These are phyloP conservation scores for Arthrobotrys sinensis DNA, from an alignment of 2,329 filamentous ascomycete genomes.

Conservation along the genomic window DNA sequence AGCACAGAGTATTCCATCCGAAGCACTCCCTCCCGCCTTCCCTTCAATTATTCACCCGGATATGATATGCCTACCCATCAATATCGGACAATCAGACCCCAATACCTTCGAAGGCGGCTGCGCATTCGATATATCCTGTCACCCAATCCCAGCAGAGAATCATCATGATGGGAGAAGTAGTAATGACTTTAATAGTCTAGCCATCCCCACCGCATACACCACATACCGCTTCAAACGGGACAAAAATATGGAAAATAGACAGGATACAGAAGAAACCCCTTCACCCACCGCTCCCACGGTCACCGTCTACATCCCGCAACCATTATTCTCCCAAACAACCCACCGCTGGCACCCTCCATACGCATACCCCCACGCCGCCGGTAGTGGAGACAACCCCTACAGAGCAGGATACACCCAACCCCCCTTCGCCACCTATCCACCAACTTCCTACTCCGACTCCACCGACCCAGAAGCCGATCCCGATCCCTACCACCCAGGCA, in stretches of 20 bases:
- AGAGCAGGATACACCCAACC: background rate
- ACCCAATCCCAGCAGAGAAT: too few species aligned
- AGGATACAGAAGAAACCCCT: background rate
- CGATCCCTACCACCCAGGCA: too few species aligned
- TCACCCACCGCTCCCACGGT: slow-evolving; percentile 11
- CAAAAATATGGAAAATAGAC: background rate
- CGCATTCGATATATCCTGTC: too few species aligned
- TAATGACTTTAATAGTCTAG: too few species aligned
- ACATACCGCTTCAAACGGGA: too few species aligned
- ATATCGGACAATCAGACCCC: background rate
- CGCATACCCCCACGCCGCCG: background rate
- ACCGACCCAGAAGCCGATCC: background rate
- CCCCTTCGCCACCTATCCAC: background rate
- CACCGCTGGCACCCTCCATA: background rate
- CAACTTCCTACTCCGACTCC: background rate
- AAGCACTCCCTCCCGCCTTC: background rate
- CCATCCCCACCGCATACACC: too few species aligned
- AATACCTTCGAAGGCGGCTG: too few species aligned
- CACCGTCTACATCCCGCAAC: background rate
- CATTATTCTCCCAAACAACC: background rate
- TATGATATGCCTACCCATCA: slow-evolving; percentile 33
- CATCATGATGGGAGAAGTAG: too few species aligned
- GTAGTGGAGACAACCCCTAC: background rate
- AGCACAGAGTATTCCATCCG: too few species aligned
- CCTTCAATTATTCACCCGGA: slow-evolving; percentile 19